phyloP scores from a whole-genome alignment of 768 basidiomycete genomes.

The Ramaria rubella region DNA sequence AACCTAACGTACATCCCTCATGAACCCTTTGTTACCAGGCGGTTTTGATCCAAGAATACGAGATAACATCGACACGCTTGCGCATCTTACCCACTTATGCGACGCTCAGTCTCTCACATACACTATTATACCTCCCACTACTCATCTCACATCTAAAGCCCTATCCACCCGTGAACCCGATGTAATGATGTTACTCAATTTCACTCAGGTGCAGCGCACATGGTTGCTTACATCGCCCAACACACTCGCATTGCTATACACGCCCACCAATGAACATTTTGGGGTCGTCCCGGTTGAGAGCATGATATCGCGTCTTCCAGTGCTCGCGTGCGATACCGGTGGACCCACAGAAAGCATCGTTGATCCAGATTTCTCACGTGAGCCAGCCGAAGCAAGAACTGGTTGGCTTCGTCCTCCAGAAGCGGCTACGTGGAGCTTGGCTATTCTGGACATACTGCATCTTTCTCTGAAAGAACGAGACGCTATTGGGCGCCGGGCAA shows the following conservation, averaged over 20 bases:
- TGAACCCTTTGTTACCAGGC: slow-evolving; percentile 40
- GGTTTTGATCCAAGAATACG: slow-evolving; percentile 85
- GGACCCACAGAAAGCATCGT: slow-evolving; percentile 88
- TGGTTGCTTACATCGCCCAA: slow-evolving; percentile 63
- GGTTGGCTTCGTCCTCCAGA: slow-evolving; percentile 72
- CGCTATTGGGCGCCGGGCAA: slow-evolving; percentile 49
- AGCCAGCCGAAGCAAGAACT: slow-evolving; percentile 43
- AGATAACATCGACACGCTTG: slow-evolving; percentile 69
- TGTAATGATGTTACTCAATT: slow-evolving; percentile 87
- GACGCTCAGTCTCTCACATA: slow-evolving; percentile 51
- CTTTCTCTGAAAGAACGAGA: slow-evolving; percentile 37
- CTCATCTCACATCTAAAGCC: slow-evolving; percentile 18
- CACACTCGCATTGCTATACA: slow-evolving; percentile 80
- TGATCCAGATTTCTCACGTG: slow-evolving; percentile 28
- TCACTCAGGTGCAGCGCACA: slow-evolving; percentile 76
- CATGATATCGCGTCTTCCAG: slow-evolving; percentile 87
- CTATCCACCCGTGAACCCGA: slow-evolving; percentile 40
- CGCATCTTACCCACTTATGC: slow-evolving; percentile 52
- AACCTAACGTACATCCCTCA: neutral
- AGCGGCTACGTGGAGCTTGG: slow-evolving; percentile 61
- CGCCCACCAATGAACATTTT: slow-evolving; percentile 93
- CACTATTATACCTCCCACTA: slow-evolving; percentile 40
- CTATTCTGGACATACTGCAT: slow-evolving; percentile 52
- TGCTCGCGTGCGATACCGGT: slow-evolving; percentile 79
- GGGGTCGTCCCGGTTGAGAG: slow-evolving; percentile 95